Evolutionary conservation across 2,329 filamentous ascomycete species (phyloP).

Genomic region (Mycocentrospora acerina): DNA sequence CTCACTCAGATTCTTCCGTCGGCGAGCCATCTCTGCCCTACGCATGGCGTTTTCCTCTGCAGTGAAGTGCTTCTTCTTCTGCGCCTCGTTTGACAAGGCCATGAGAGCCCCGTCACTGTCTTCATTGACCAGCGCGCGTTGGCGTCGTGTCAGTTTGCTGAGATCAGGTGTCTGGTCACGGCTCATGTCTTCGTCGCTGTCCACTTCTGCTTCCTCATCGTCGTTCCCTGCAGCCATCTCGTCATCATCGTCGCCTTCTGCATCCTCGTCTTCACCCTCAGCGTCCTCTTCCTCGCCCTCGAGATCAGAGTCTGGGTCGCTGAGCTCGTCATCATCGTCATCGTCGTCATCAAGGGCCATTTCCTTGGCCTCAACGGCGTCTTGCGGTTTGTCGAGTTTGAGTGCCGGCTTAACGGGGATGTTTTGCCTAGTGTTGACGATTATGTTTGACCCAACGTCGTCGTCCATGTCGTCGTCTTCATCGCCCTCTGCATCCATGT

Average conservation of each 20-base stretch:
- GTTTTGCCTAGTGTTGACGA: constrained; percentile 22
- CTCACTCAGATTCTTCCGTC: constrained; percentile 72
- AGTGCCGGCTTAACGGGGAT: constrained; percentile 39
- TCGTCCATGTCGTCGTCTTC: constrained; percentile 42
- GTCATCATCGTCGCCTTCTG: constrained; percentile 45
- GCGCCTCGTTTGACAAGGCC: constrained; percentile 65
- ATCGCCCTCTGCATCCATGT: constrained; percentile 42
- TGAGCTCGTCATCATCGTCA: constrained; percentile 48
- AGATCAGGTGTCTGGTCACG: constrained; percentile 62
- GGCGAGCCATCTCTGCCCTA: constrained; percentile 71
- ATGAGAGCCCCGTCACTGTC: constrained; percentile 50
- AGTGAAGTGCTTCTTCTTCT: constrained; percentile 71
- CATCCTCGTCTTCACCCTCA: constrained; percentile 49
- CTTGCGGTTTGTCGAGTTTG: constrained; percentile 37
- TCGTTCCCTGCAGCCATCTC: constrained; percentile 32
- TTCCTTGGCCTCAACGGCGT: constrained; percentile 53
- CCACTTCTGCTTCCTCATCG: constrained; percentile 44
- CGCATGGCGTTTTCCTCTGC: constrained; percentile 74
- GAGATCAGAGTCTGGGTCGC: constrained; percentile 42
- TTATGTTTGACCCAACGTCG: constrained; percentile 29
- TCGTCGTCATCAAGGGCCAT: constrained; percentile 52
- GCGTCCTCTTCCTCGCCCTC: constrained; percentile 49
- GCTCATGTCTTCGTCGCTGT: constrained; percentile 58
- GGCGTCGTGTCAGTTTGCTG: constrained; percentile 67
- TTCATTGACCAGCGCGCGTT: constrained; percentile 60